These are phyloP conservation scores for Camelina sativa DNA, from an alignment of 345 rosid genomes.

Conservation along the genomic window DNA sequence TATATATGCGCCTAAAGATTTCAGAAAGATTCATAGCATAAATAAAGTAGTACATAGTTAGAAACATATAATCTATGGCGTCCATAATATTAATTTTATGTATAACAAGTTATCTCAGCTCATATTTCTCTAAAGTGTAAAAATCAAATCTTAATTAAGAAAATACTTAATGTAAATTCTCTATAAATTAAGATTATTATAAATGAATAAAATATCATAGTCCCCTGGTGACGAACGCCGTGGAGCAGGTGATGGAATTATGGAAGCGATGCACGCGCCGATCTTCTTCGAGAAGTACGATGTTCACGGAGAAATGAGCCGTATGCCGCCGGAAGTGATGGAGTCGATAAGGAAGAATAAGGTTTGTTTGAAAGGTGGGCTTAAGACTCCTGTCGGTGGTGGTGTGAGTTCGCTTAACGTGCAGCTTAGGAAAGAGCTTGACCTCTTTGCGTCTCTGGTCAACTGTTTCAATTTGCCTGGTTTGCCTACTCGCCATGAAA, in stretches of 20 bases:
- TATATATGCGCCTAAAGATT: no score
- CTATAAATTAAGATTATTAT: no score
- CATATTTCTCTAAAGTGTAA: no score
- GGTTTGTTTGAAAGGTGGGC: slow-evolving; percentile 94
- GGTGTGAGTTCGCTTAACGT: slow-evolving; percentile 92
- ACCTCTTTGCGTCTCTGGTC: slow-evolving; percentile 90
- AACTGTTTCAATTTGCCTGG: slow-evolving; percentile 89
- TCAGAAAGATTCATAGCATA: no score
- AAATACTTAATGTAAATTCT: no score
- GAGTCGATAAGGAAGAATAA: slow-evolving; percentile 94
- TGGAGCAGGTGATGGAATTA: slow-evolving; percentile 93
- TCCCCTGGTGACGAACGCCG: slow-evolving; percentile 85
- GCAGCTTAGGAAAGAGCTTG: slow-evolving; percentile 87
- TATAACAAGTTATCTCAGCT: no score
- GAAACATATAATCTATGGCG: no score
- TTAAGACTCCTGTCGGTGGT: slow-evolving; percentile 92
- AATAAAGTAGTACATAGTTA: no score
- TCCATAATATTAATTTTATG: no score
- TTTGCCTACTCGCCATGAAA: slow-evolving; percentile 81
- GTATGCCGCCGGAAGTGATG: slow-evolving; percentile 76
- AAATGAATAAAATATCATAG: slow-evolving; percentile 17
- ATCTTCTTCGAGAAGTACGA: slow-evolving; percentile 89
- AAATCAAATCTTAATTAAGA: no score
- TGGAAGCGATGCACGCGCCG: slow-evolving; percentile 99
- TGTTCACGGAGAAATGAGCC: slow-evolving; percentile 91